These are phyloP conservation scores for Inonotus obliquus DNA, from an alignment of 1,284 basidiomycete genomes.

Conservation along the genomic window DNA sequence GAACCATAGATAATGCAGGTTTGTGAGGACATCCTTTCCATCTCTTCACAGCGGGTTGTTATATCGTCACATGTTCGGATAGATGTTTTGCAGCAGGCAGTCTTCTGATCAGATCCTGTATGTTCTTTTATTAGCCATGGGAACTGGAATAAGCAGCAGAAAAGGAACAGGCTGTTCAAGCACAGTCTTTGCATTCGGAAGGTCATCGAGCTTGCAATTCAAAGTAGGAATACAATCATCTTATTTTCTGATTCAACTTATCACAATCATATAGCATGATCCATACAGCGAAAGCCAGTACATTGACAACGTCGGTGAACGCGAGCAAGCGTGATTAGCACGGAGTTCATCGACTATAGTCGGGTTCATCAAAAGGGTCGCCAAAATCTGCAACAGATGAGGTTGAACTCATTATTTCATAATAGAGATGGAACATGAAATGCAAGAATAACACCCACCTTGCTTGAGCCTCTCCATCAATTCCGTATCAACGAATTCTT, in stretches of 20 bases:
- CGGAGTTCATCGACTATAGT: background rate
- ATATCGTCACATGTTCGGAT: background rate
- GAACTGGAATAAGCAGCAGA: too few relatives aligned
- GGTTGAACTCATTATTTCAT: background rate
- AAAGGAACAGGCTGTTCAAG: background rate
- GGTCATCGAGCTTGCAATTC: background rate
- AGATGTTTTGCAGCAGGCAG: background rate
- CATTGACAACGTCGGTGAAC: background rate
- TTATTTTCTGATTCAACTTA: too few relatives aligned
- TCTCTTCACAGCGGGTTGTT: too few relatives aligned
- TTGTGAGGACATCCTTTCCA: too few relatives aligned
- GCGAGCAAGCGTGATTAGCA: background rate
- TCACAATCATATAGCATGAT: too few relatives aligned
- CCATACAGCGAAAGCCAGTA: too few relatives aligned
- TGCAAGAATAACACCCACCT: constrained; percentile 6
- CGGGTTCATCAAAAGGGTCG: constrained; percentile 17
- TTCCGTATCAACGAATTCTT: constrained; percentile 18
- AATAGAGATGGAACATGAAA: background rate
- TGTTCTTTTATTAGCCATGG: background rate
- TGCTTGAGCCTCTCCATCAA: constrained; percentile 17
- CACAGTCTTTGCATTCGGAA: background rate
- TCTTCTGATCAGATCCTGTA: background rate
- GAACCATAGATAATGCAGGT: too few relatives aligned
- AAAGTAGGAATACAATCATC: background rate
- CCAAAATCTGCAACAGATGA: constrained; percentile 12